Evolutionary conservation across 495 filamentous ascomycete species (phyloP), one percentile per base, ranked within the genome.

Genomic region (Podospora sp.): DNA sequence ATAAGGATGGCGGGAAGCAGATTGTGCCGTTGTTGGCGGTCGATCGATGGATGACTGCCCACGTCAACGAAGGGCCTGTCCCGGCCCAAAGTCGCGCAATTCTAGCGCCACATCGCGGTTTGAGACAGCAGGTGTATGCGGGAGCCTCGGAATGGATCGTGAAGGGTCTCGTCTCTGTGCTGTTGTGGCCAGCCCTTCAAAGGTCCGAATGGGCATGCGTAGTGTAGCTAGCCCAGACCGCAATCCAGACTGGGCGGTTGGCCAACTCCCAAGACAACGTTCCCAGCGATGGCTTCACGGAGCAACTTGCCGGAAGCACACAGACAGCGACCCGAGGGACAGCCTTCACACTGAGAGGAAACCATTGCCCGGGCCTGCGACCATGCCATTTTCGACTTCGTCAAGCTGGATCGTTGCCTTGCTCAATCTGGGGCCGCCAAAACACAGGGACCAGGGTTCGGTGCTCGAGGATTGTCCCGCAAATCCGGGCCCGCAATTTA

Each of bases 401-500:
- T 40, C 29, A 29, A 24, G 59, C 29, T n/a, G 21, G 36, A n/a
- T 21, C 40, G 60, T 33, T 46, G 36, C 12, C 60, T 62, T 40
- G 57, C 50, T 58, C 56, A 67, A 62, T 27, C n/a, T 21, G 36
- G 36, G 21, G 60, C 60, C 60, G 62, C 69, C 60, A 58, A n/a
- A 55, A 56, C 61, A 50, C 53, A 46, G 22, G 58, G 57, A 60
- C n/a, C 29, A 25, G 60, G 21, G 25, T 58, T 12, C 24, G 35
- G 21, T 14, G n/a, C 20, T 33, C 46, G 59, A 29, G 20, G 21
- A 46, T 51, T n/a, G 55, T 70, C 58, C 63, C 63, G 57, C 65
- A 71, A 70, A 70, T 69, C 71, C 63, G 71, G 69, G 73, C 22
- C 65, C 68, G 58, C 57, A 65, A 53, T 68, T 59, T 67, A 70